These are phyloP conservation scores for Volvox africanus DNA, from an alignment of 139 green algal species.

Conservation along the genomic window DNA sequence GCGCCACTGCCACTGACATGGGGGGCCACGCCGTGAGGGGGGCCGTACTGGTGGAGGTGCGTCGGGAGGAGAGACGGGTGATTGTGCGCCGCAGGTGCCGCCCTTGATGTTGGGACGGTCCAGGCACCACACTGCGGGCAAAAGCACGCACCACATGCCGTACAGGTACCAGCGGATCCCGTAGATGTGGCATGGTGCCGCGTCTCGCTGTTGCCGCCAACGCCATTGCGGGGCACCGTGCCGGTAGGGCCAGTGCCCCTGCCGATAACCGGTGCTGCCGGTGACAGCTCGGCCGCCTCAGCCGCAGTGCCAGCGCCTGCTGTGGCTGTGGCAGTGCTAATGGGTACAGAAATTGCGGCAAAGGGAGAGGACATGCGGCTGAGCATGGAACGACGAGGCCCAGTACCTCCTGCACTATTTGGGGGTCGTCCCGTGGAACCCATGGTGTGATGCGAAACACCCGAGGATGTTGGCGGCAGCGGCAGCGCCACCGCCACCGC, in stretches of 20 bases:
- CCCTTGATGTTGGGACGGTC: not conserved
- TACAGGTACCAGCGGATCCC: not conserved
- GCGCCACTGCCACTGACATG: not conserved
- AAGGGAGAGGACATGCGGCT: constrained; percentile 39
- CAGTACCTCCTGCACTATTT: too few relatives aligned
- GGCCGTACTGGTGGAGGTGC: not conserved
- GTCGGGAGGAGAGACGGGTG: not conserved
- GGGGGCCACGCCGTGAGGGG: not conserved
- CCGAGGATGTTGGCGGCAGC: not conserved
- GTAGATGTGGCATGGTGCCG: not conserved
- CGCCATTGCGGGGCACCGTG: not conserved
- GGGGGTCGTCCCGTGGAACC: not conserved
- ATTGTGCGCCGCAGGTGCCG: not conserved
- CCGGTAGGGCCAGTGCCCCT: not conserved
- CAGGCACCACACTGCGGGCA: constrained; percentile 14
- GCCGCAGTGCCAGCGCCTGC: not conserved
- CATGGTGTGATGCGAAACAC: not conserved
- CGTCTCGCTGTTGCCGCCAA: not conserved
- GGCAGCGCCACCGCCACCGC: not conserved
- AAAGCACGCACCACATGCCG: not conserved
- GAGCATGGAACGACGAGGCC: not conserved
- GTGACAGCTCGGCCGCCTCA: not conserved
- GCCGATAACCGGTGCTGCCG: not conserved
- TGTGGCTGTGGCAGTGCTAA: not conserved
- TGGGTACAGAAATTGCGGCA: too few relatives aligned